A percentile compares a stretch with the other conserved stretches of the same genome.
Evolutionary conservation across 2,329 filamentous ascomycete species (phyloP).

Genomic region (Penicillium sp.): DNA sequence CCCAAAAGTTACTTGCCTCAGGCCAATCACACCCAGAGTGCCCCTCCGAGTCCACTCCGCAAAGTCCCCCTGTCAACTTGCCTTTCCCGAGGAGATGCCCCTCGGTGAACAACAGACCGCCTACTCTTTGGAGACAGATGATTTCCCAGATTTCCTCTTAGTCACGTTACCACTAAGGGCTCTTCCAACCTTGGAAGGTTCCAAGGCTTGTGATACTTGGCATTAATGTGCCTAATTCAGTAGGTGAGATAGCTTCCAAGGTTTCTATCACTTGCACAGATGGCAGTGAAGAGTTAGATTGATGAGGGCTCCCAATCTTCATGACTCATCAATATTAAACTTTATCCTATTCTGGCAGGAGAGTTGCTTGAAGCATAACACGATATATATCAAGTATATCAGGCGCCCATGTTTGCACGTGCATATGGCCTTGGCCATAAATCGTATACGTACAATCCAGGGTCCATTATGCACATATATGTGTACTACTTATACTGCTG

Average conservation of each 20-base stretch:
- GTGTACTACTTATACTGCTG: not conserved
- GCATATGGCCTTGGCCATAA: no score
- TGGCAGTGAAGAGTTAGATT: no score
- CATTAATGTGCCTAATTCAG: not conserved
- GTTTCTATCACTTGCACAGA: no score
- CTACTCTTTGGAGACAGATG: not conserved
- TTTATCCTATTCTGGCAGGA: not conserved
- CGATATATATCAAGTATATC: not conserved
- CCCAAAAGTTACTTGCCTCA: conserved; percentile 18
- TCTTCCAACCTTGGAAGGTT: not conserved
- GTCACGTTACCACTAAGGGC: not conserved
- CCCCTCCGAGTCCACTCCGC: conserved; percentile 13
- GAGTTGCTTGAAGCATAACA: not conserved
- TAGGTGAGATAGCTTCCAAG: not conserved
- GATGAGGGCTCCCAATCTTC: no score
- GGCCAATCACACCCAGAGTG: conserved; percentile 10
- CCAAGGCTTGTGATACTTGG: not conserved
- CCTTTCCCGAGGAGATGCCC: conserved; percentile 12
- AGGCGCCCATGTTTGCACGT: not conserved
- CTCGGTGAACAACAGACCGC: conserved; percentile 12
- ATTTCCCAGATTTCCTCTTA: not conserved
- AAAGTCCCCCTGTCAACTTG: not conserved
- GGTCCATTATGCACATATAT: not conserved
- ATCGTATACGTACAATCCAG: not conserved
- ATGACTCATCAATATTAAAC: not conserved